Percentiles rank a stretch among this genome's conserved stretches.
These are phyloP conservation scores for Syzygium aromaticum DNA, from an alignment of 345 rosid species.

Conservation along the genomic window DNA sequence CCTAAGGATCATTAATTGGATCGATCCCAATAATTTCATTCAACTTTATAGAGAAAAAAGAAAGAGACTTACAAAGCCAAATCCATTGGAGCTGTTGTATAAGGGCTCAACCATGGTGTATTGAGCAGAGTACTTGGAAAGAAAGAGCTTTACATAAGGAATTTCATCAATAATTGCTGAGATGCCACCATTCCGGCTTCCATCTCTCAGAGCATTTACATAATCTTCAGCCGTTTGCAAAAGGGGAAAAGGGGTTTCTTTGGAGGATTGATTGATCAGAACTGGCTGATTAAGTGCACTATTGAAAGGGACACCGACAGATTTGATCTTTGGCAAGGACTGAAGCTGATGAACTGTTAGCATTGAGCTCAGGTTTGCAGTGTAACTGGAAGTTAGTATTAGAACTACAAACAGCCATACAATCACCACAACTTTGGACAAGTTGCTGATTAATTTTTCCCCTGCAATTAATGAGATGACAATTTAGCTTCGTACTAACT, in stretches of 20 bases:
- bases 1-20: not conserved
- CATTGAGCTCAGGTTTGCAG: conserved; percentile 41
- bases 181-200: conserved; percentile 8
- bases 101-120: conserved; percentile 23
- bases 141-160: conserved; percentile 30
- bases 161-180: conserved; percentile 30
- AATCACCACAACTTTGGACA: conserved; percentile 34
- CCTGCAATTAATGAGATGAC: conserved; percentile 10
- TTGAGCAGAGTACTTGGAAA: conserved; percentile 16
- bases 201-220: conserved; percentile 12
- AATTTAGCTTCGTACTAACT: not conserved
- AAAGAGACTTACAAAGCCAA: conserved; percentile 24
- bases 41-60: not conserved
- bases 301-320: not conserved
- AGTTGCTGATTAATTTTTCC: conserved; percentile 31
- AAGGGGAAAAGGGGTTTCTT: not conserved
- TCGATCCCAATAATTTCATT: not conserved
- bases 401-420: conserved; percentile 49
- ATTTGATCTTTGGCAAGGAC: not conserved
- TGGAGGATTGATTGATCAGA: not conserved
- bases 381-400: conserved; percentile 38
- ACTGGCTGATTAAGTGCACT: not conserved
- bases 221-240: conserved; percentile 8
- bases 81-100: conserved; percentile 1
- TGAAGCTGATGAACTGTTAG: conserved; percentile 32